phyloP scores from a whole-genome alignment of 805 yeast genomes.

The Saccharomycopsis javanensis region DNA sequence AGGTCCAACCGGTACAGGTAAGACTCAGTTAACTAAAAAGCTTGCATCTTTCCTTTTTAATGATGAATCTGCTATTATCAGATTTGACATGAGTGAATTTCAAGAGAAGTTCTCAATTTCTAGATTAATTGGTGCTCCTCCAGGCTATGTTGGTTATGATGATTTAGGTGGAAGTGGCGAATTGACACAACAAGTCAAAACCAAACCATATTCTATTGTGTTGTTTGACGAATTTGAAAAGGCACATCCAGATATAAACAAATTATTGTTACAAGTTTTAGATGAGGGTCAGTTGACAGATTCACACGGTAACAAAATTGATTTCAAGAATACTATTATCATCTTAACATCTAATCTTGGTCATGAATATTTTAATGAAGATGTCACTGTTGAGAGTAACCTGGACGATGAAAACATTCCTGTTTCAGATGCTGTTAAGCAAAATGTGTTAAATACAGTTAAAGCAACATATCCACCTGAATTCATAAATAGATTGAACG shows the following conservation, averaged over 20 bases:
- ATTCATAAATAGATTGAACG: slow-evolving; percentile 89
- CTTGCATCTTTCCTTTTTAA: slow-evolving; percentile 88
- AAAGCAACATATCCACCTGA: slow-evolving; percentile 82
- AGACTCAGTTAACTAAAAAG: slow-evolving; percentile 89
- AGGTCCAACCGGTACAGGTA: slow-evolving; percentile 99
- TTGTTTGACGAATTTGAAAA: slow-evolving; percentile 94
- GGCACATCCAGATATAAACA: slow-evolving; percentile 94
- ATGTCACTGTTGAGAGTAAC: slow-evolving; percentile 29
- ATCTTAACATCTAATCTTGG: slow-evolving; percentile 97
- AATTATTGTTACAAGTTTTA: slow-evolving; percentile 78
- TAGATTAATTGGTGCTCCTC: slow-evolving; percentile 93
- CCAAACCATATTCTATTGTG: slow-evolving; percentile 90
- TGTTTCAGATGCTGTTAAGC: slow-evolving; percentile 45
- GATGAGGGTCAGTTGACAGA: slow-evolving; percentile 95
- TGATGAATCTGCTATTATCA: slow-evolving; percentile 72
- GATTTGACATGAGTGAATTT: slow-evolving; percentile 97
- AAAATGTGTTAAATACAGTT: slow-evolving; percentile 57
- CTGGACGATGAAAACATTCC: slow-evolving; percentile 46
- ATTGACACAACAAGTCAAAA: slow-evolving; percentile 88
- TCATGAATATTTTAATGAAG: slow-evolving; percentile 74
- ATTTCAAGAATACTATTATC: slow-evolving; percentile 87
- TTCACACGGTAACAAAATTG: slow-evolving; percentile 89
- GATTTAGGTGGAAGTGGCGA: slow-evolving; percentile 73
- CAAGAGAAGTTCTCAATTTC: slow-evolving; percentile 91
- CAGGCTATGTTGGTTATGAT: slow-evolving; percentile 95